phyloP scores from a whole-genome alignment of 73 alveolate genomes.

The Vitrella brassicaformis region DNA sequence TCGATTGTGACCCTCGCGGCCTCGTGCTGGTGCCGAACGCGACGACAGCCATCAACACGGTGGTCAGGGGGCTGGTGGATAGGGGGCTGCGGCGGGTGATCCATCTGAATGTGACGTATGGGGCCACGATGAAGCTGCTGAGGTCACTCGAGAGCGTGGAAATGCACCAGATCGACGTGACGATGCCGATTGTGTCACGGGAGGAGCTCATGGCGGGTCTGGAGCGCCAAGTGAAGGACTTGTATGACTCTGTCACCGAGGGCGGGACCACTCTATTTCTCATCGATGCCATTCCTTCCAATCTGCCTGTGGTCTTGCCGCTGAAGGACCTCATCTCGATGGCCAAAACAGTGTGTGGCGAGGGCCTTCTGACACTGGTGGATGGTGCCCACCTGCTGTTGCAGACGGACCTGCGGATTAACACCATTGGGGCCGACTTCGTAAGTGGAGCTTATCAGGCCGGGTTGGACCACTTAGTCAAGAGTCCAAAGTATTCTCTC shows the following conservation, averaged over 20 bases:
- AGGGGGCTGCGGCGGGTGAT: not conserved
- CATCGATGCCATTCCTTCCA: slow-evolving; percentile 21
- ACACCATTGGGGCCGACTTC: not conserved
- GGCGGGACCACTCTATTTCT: slow-evolving; percentile 7
- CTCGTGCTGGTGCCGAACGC: not conserved
- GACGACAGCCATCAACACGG: not conserved
- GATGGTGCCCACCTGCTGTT: not conserved
- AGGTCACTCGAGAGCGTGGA: slow-evolving; percentile 1
- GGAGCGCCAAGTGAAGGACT: slow-evolving; percentile 7
- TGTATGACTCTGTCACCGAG: not conserved
- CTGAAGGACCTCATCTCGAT: not conserved
- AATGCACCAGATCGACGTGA: not conserved
- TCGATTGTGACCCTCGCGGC: not conserved
- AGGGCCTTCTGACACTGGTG: not conserved
- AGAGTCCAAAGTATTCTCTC: no score
- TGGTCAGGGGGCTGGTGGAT: no score
- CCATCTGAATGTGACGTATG: slow-evolving; percentile 14
- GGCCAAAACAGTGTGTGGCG: not conserved
- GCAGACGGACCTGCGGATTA: not conserved
- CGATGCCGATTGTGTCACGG: not conserved
- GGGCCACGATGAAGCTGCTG: slow-evolving; percentile 28
- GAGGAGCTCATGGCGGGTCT: slow-evolving; percentile 4
- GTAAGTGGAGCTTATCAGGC: not conserved
- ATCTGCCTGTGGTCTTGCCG: slow-evolving; percentile 15
- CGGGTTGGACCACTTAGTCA: not conserved